A percentile compares a stretch with the other conserved stretches of the same genome.
Conservation (phyloP, 2,329 filamentous ascomycete genomes). For the Paramyrothecium sp. region DNA sequence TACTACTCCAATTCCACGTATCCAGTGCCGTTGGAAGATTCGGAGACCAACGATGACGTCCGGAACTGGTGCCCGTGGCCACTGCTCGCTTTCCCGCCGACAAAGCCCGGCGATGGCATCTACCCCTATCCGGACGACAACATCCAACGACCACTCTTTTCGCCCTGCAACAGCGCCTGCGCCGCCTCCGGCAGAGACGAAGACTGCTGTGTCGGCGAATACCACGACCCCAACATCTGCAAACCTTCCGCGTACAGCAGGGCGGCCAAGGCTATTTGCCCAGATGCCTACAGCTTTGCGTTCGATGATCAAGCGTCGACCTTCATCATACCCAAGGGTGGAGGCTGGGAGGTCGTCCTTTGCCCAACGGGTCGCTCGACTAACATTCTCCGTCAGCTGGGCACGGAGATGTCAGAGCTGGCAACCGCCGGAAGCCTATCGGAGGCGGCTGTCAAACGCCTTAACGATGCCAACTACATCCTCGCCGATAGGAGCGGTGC, state of each 20-base stretch:
- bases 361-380: constrained; percentile 66
- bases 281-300: constrained; percentile 81
- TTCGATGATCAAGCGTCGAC: constrained; percentile 59
- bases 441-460: constrained; percentile 23
- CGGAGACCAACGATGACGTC: constrained; percentile 55
- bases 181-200: constrained; percentile 62
- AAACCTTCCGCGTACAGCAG: constrained; percentile 66
- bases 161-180: constrained; percentile 77
- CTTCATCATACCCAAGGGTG: constrained; percentile 64
- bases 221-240: constrained; percentile 63
- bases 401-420: constrained; percentile 46
- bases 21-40: constrained; percentile 65
- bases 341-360: constrained; percentile 76
- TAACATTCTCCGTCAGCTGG: constrained; percentile 54
- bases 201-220: constrained; percentile 75
- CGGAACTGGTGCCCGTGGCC: constrained; percentile 79
- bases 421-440: constrained; percentile 40
- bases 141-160: constrained; percentile 68
- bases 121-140: constrained; percentile 80
- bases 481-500: constrained; percentile 25
- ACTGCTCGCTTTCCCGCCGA: constrained; percentile 65
- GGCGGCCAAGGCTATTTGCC: constrained; percentile 72
- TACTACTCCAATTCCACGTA: constrained; percentile 64
- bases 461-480: constrained; percentile 33
- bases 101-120: constrained; percentile 70